Base-by-base conservation (phyloP, 768 basidiomycete genomes). In the Boletus reticuloceps region DNA sequence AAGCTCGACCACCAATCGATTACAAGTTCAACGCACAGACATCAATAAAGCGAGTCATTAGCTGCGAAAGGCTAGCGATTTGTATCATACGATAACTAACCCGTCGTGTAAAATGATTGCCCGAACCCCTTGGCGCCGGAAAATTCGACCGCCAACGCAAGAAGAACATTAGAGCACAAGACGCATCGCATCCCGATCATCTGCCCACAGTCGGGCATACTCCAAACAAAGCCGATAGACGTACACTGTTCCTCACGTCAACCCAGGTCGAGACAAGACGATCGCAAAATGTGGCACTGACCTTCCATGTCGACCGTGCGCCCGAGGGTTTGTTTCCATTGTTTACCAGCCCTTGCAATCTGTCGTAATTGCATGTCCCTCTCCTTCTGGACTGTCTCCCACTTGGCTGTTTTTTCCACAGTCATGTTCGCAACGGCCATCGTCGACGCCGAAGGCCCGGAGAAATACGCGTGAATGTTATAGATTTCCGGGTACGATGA, bases 381-480 rank as follows among this genome's bases (percentile, higher is more conserved):
- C 56, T 91, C 84, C 6, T 72, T 62, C 19, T 75, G 60, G 46
- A 66, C 59, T 27, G 47, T 41, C 69, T 67, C 48, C 76, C 72
- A 38, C 62, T 62, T 47, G 73, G 36, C 70, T 6, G 59, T 50
- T 6, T 56, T 55, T n/a, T 66, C 65, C 22, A 68, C 59, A 0
- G 83, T 83, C 17, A 77, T 77, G 62, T 85, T 86, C 22, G 77
- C 76, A 1, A 77, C 74, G 31, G 75, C 69, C 11, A 89, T 71
- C 38, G 85, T 82, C 4, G 85, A 76, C 12, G 77, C 66, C 0
- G 91, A 79, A 1, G 91, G 83, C 1, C 96, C 95, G 0, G 91
- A 93, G 76, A 98, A 98, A 77, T 88, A 99, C 3, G 92, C 82
- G 64, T 91, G 84, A 52, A 98, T 82, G 67, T 98, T 95, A 76